Evolutionary conservation across 345 rosid genomes (phyloP).

Genomic region (Cardiospermum halicacabum): DNA sequence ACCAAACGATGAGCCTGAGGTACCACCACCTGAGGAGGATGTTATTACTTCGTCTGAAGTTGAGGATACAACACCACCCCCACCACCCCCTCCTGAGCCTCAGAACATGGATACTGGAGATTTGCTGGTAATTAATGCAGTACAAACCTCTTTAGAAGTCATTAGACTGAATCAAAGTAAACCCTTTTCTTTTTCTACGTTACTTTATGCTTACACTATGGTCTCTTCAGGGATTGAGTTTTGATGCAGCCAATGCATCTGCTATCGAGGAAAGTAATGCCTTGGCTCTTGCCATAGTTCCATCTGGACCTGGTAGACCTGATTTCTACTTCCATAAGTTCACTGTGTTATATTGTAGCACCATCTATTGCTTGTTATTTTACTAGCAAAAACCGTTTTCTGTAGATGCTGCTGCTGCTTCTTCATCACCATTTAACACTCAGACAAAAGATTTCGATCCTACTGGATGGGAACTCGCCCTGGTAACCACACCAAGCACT

Average conservation of each 20-base stretch:
- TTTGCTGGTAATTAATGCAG: constrained; percentile 52
- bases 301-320: constrained; percentile 51
- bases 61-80: constrained; percentile 41
- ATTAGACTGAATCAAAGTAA: background rate
- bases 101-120: constrained; percentile 69
- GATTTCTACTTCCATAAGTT: constrained; percentile 3
- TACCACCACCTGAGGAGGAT: constrained; percentile 38
- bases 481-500: constrained; percentile 69
- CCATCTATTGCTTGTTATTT: constrained; percentile 3
- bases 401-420: constrained; percentile 49
- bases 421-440: constrained; percentile 45
- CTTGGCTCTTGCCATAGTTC: constrained; percentile 82
- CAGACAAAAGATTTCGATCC: constrained; percentile 72
- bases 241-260: constrained; percentile 47
- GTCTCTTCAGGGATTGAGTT: constrained; percentile 62
- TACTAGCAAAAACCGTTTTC: constrained; percentile 4
- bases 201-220: constrained; percentile 2
- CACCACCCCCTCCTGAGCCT: constrained; percentile 45
- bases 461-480: constrained; percentile 93
- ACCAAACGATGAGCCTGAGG: constrained; percentile 58
- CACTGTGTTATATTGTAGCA: background rate
- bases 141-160: background rate
- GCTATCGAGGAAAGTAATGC: constrained; percentile 88
- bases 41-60: constrained; percentile 33
- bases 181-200: background rate